Evolutionary conservation across 108 stramenopile genomes (phyloP).

Genomic region (Schizochytrium sp.): DNA sequence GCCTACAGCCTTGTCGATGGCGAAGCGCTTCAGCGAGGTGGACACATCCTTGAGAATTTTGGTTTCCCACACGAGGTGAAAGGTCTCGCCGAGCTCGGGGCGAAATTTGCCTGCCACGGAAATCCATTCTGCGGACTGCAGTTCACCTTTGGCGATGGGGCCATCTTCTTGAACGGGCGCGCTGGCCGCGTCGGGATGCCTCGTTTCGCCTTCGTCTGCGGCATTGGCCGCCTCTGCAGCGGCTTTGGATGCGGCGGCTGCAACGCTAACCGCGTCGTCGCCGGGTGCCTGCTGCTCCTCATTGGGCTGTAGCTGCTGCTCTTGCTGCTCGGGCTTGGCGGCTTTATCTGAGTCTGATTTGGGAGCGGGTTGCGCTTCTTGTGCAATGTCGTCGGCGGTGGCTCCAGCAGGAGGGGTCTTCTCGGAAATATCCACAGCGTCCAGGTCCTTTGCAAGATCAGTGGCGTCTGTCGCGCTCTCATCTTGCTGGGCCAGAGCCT

Average conservation of each 20-base stretch:
- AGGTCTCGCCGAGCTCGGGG: not conserved
- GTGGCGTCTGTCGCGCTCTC: too few relatives aligned
- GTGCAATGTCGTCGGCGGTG: too few relatives aligned
- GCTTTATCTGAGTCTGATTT: too few relatives aligned
- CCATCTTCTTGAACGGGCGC: not conserved
- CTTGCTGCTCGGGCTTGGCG: too few relatives aligned
- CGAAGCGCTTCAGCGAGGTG: not conserved
- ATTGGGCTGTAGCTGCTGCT: too few relatives aligned
- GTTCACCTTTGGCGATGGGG: not conserved
- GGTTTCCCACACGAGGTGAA: conserved; percentile 6
- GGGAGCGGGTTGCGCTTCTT: too few relatives aligned
- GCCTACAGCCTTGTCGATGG: not conserved
- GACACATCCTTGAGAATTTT: not conserved
- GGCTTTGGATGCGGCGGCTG: too few relatives aligned
- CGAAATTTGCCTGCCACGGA: not conserved
- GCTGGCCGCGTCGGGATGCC: not conserved
- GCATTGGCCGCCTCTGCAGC: not conserved
- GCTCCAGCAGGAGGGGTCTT: too few relatives aligned
- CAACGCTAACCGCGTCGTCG: too few relatives aligned
- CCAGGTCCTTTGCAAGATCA: too few relatives aligned
- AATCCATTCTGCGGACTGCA: not conserved
- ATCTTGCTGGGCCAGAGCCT: not conserved
- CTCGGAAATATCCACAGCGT: too few relatives aligned
- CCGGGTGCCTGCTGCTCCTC: too few relatives aligned
- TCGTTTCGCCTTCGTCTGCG: not conserved